Evolutionary conservation across 73 alveolate genomes (phyloP).

Genomic region (Durusdinium trenchii): DNA sequence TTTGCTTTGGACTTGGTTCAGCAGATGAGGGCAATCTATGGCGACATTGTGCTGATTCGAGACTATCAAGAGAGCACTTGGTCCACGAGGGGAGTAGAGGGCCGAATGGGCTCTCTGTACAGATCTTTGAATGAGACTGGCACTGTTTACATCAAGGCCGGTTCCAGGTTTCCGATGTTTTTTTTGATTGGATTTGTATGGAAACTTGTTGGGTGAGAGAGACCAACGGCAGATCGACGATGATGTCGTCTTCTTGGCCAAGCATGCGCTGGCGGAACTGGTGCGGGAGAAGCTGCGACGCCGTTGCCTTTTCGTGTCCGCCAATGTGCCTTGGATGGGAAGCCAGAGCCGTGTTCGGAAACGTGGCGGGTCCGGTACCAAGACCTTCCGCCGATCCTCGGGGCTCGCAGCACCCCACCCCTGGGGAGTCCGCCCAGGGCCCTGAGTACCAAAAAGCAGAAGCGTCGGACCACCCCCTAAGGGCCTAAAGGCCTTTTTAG

Average conservation of each 20-base stretch:
- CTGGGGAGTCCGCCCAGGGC: no score
- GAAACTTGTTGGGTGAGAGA: not conserved
- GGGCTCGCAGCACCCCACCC: no score
- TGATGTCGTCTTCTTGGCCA: slow-evolving; percentile 30
- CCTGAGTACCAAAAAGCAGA: no score
- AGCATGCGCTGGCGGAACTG: slow-evolving; percentile 34
- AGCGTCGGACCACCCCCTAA: no score
- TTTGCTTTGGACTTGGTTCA: not conserved
- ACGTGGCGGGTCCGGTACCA: no score
- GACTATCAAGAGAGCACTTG: not conserved
- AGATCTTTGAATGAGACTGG: not conserved
- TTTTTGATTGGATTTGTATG: not conserved
- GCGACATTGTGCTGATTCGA: not conserved
- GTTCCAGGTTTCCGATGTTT: not conserved
- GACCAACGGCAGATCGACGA: not conserved
- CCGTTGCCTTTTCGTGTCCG: slow-evolving; percentile 35
- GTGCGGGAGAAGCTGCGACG: slow-evolving; percentile 50
- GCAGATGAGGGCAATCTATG: not conserved
- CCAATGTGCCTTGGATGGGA: not conserved
- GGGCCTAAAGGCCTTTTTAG: no score
- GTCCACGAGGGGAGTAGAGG: not conserved
- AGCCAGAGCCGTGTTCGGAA: not conserved
- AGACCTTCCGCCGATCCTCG: no score
- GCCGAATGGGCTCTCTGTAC: slow-evolving; percentile 12
- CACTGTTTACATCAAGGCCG: slow-evolving; percentile 26